Conservation (phyloP, 176 grass and related monocot genomes). For the Oryza meyeriana region DNA sequence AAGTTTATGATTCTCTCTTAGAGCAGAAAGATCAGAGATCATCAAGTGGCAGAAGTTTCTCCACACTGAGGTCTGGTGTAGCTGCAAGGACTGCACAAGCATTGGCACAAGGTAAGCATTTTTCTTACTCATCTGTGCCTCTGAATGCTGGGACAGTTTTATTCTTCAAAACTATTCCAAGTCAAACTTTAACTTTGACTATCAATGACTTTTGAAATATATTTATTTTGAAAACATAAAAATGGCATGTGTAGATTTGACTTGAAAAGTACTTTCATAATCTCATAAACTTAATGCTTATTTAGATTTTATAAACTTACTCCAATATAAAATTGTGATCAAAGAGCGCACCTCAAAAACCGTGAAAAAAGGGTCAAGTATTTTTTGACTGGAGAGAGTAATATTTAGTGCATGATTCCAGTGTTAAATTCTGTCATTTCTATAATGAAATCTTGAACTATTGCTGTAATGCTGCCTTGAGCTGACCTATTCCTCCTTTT, state of each 20-base stretch:
- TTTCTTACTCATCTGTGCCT: neutral
- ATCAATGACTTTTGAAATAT: neutral
- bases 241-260: no score
- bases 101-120: slow-evolving; percentile 35
- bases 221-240: neutral
- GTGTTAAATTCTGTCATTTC: neutral
- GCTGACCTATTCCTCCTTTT: slow-evolving; percentile 1
- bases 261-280: no score
- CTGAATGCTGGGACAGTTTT: neutral
- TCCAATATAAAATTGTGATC: neutral
- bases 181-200: neutral
- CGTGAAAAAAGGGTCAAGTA: neutral
- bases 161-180: neutral
- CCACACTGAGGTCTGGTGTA: slow-evolving; percentile 17
- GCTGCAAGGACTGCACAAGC: slow-evolving; percentile 34
- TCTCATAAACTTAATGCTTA: no score
- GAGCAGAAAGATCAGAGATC: slow-evolving; percentile 55
- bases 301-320: neutral
- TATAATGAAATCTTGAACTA: neutral
- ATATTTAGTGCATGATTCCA: neutral
- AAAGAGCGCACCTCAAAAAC: neutral
- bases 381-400: neutral
- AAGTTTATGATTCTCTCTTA: slow-evolving; percentile 44
- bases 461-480: neutral
- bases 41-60: slow-evolving; percentile 31